Percentiles rank a stretch among this genome's conserved stretches.
phyloP scores from a whole-genome alignment of 1,284 basidiomycete species.

The Ceratobasidium sp. region DNA sequence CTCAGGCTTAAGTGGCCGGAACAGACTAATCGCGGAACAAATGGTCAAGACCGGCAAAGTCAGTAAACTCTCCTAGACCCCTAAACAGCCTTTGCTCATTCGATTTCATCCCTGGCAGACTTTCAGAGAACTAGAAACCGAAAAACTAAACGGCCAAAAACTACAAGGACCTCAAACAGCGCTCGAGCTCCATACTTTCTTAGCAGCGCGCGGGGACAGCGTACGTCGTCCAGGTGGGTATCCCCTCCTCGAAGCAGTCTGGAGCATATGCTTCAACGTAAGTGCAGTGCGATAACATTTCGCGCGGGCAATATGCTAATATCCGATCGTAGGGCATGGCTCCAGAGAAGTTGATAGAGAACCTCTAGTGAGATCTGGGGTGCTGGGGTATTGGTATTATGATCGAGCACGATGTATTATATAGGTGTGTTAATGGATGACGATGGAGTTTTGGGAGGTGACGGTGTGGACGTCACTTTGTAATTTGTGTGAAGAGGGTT shows the following conservation, averaged over 20 bases:
- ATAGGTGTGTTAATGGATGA: constrained; percentile 1
- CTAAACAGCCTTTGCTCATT: not conserved
- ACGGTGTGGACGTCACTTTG: constrained; percentile 3
- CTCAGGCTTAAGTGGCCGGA: constrained; percentile 63
- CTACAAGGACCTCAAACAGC: constrained; percentile 63
- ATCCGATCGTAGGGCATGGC: constrained; percentile 28
- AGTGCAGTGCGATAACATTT: constrained; percentile 4
- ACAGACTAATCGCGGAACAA: constrained; percentile 61
- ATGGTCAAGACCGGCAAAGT: constrained; percentile 61
- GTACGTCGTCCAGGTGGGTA: constrained; percentile 54
- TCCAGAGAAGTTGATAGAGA: constrained; percentile 25
- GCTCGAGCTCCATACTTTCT: constrained; percentile 62
- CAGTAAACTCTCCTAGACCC: constrained; percentile 51
- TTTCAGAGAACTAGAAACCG: constrained; percentile 64
- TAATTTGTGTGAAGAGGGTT: no score
- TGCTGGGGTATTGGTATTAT: not conserved
- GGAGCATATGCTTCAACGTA: constrained; percentile 57
- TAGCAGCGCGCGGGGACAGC: constrained; percentile 56
- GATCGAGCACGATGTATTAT: not conserved
- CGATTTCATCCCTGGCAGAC: constrained; percentile 53
- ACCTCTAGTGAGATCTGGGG: not conserved
- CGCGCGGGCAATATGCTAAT: no score
- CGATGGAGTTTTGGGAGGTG: no score
- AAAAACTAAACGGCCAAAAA: constrained; percentile 66
- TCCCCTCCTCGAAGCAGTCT: constrained; percentile 65